Evolutionary conservation across 2,329 filamentous ascomycete genomes (phyloP).

Genomic region (Colletotrichum filicis): DNA sequence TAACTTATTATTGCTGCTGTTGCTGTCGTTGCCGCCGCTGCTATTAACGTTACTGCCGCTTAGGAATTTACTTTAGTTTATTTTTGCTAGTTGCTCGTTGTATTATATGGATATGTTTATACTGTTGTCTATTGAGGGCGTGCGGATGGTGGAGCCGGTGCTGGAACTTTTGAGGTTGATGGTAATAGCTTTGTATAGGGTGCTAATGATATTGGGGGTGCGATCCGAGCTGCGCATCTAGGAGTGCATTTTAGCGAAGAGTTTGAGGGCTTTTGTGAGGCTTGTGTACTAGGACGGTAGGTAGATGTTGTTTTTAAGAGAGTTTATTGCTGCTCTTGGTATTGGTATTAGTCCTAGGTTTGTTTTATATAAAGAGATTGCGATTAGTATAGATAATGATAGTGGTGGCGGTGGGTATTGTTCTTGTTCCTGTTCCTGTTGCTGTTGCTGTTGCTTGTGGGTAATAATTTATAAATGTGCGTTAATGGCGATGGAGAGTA

Average conservation of each 20-base stretch:
- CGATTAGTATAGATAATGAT: background rate
- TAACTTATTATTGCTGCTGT: too few relatives aligned
- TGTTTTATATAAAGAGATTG: background rate
- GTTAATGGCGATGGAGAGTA: slow-evolving; percentile 43
- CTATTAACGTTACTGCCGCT: too few relatives aligned
- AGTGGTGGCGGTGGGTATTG: background rate
- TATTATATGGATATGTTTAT: too few relatives aligned
- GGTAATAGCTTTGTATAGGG: slow-evolving; percentile 41
- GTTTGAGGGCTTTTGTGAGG: slow-evolving; percentile 39
- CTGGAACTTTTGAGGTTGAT: slow-evolving; percentile 35
- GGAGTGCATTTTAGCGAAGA: slow-evolving; percentile 41
- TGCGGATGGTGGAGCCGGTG: slow-evolving; percentile 31
- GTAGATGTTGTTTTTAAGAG: background rate
- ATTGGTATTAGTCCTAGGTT: background rate
- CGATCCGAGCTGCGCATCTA: slow-evolving; percentile 42
- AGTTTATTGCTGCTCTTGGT: background rate
- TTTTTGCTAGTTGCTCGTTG: too few relatives aligned
- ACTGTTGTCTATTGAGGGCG: slow-evolving; percentile 39
- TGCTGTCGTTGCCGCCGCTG: too few relatives aligned
- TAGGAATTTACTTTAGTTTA: too few relatives aligned
- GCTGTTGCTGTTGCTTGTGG: background rate
- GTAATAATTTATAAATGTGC: background rate
- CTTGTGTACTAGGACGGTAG: slow-evolving; percentile 38
- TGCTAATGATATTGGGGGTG: slow-evolving; percentile 40
- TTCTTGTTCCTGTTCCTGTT: background rate